phyloP scores from a whole-genome alignment of 441 rosid genomes.

The Breynia disticha region DNA sequence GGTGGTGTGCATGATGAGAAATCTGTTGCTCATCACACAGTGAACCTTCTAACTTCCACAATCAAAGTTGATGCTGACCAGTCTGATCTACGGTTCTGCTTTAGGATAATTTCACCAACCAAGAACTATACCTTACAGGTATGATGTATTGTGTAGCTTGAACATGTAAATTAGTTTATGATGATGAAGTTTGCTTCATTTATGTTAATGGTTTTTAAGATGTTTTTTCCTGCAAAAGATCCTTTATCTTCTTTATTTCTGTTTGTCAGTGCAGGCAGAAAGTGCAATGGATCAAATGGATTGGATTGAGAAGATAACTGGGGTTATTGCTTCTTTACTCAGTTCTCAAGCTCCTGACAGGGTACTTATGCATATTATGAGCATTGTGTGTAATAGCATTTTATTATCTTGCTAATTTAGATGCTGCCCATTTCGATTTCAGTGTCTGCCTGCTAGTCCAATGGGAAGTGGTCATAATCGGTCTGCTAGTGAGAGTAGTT shows the following conservation, averaged over 20 bases:
- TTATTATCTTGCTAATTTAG: constrained; percentile 14
- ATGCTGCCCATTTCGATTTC: constrained; percentile 26
- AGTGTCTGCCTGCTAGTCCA: constrained; percentile 76
- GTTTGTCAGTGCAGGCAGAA: constrained; percentile 99
- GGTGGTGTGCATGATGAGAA: constrained; percentile 98
- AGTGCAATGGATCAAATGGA: constrained; percentile 98
- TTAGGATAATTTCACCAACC: constrained; percentile 96
- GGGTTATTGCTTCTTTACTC: constrained; percentile 97
- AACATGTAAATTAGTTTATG: constrained; percentile 7
- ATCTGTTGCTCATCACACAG: constrained; percentile 98
- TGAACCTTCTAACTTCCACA: constrained; percentile 97
- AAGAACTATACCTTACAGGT: constrained; percentile 99
- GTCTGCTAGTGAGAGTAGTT: constrained; percentile 98
- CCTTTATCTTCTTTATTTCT: constrained; percentile 34
- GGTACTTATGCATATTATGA: constrained; percentile 33
- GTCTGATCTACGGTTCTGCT: constrained; percentile 96
- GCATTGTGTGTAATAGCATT: constrained; percentile 7
- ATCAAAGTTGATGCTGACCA: constrained; percentile 96
- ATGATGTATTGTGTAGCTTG: constrained; percentile 23
- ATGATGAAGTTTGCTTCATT: neutral
- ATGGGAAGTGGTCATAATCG: constrained; percentile 96
- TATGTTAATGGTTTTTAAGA: neutral
- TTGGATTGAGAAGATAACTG: constrained; percentile 99
- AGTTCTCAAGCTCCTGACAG: constrained; percentile 96
- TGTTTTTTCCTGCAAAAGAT: constrained; percentile 12